Percentiles rank a stretch among this genome's conserved stretches.
These are phyloP conservation scores for Stereum hirsutum DNA, from an alignment of 1,284 basidiomycete genomes.

Conservation along the genomic window DNA sequence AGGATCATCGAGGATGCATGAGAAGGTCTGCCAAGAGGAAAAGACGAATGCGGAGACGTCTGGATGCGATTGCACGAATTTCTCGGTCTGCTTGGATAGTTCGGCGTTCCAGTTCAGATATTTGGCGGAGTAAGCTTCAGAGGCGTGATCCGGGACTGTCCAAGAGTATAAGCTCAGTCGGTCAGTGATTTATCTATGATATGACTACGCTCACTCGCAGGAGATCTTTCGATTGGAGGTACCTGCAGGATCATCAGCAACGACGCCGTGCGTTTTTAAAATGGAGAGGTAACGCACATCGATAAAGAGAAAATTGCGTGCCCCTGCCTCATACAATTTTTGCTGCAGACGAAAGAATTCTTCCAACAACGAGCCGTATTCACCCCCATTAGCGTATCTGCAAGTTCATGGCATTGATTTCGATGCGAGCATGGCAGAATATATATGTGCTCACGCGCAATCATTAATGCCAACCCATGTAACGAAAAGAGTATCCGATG, in stretches of 20 bases:
- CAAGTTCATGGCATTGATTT: too few relatives aligned
- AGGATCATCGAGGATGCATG: slow-evolving; percentile 32
- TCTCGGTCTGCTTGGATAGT: slow-evolving; percentile 19
- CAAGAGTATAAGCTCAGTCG: slow-evolving; percentile 4
- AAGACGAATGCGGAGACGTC: slow-evolving; percentile 37
- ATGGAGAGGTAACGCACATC: too few relatives aligned
- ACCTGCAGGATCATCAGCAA: too few relatives aligned
- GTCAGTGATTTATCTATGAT: slow-evolving; percentile 15
- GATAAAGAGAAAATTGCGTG: slow-evolving; percentile 50
- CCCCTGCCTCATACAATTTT: slow-evolving; percentile 33
- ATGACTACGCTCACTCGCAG: slow-evolving; percentile 23
- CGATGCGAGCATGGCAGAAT: too few relatives aligned
- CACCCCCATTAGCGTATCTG: too few relatives aligned
- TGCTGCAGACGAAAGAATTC: slow-evolving; percentile 34
- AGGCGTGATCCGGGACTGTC: slow-evolving; percentile 4
- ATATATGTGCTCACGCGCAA: slow-evolving; percentile 17
- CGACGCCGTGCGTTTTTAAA: too few relatives aligned
- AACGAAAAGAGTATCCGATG: slow-evolving; percentile 34
- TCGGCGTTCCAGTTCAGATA: slow-evolving; percentile 32
- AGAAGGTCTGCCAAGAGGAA: slow-evolving; percentile 34
- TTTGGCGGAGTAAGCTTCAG: slow-evolving; percentile 4
- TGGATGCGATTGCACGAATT: slow-evolving; percentile 27
- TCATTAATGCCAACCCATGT: slow-evolving; percentile 58
- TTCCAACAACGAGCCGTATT: too few relatives aligned
- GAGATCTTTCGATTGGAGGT: slow-evolving; percentile 41